A percentile compares a stretch with the other conserved stretches of the same genome.
phyloP scores from a whole-genome alignment of 441 rosid species.

The Eruca vesicaria region DNA sequence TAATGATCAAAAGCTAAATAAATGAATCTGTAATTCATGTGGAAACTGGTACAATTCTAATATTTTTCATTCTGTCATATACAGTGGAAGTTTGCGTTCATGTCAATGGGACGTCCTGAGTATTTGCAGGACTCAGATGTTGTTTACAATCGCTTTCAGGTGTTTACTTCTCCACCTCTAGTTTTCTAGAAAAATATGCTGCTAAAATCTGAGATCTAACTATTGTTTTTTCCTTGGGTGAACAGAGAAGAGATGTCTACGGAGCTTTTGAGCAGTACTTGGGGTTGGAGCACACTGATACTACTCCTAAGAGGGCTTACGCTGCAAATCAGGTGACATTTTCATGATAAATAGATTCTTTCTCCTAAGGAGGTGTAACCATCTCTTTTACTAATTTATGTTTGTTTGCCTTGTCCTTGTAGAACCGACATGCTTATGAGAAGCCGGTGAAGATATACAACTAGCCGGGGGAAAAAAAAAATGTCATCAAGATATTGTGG shows the following conservation, averaged over 20 bases:
- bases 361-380: not conserved
- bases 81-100: constrained; percentile 74
- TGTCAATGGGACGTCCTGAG: constrained; percentile 65
- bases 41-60: too few species aligned
- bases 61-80: not conserved
- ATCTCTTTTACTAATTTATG: not conserved
- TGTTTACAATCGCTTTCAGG: constrained; percentile 67
- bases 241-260: constrained; percentile 53
- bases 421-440: constrained; percentile 64
- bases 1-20: not conserved
- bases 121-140: constrained; percentile 64
- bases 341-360: not conserved
- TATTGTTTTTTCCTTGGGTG: not conserved
- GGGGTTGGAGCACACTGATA: constrained; percentile 67
- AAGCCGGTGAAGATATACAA: constrained; percentile 68
- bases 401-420: constrained; percentile 28
- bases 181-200: not conserved
- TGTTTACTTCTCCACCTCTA: constrained; percentile 6
- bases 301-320: constrained; percentile 55
- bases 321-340: constrained; percentile 53
- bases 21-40: not conserved
- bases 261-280: constrained; percentile 78
- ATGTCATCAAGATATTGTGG: constrained; percentile 6
- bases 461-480: not conserved
- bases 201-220: not conserved